Base-by-base conservation (phyloP, 1,139 yeast genomes). In the Saccharomyces uvarum region DNA sequence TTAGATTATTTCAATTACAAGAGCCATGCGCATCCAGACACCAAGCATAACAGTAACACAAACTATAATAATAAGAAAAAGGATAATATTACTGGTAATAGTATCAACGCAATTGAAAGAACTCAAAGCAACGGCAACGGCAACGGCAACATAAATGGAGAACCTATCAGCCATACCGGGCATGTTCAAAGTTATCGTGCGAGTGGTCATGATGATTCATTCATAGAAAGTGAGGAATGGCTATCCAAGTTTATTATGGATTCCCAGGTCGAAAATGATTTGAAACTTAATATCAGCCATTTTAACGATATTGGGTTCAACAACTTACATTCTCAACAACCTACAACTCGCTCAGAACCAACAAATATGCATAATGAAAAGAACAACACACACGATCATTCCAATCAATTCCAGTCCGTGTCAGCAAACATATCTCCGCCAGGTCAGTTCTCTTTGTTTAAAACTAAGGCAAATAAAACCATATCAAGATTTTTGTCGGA, bases 261-360 rank as follows among this genome's bases (percentile, higher is more conserved):
- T 56, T 77, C 86, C 26, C 83, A 93, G 44, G 76, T 81, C 66
- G 84, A 81, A 61, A 72, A 77, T 56, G 72, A 77, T 63, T 61
- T 72, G 64, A 67, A 75, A 31, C 60, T 69, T 9, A 63, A 65
- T 54, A 51, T 65, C 44, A 63, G 65, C 47, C 64, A 66, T 53
- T 77, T 84, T 54, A 80, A 83, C 55, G 81, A 82, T 53, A 80
- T 85, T 46, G 90, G 90, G 0, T 62, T 62, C 47, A 56, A 60
- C 13, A 61, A 60, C 50, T 51, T 60, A 6, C 51, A 55, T 41
- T 57, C 61, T 6, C 31, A 26, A 24, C 56, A 54, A 16, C 47
- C 53, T 4, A 26, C 16, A 27, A 33, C 16, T 24, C 51, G 46
- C 33, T 49, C 44, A n/a, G 47, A 49, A 19, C 44, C 46, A 24